Percentiles rank a stretch among this genome's conserved stretches.
Evolutionary conservation across 441 rosid species (phyloP).

Genomic region (Erodium trifolium): DNA sequence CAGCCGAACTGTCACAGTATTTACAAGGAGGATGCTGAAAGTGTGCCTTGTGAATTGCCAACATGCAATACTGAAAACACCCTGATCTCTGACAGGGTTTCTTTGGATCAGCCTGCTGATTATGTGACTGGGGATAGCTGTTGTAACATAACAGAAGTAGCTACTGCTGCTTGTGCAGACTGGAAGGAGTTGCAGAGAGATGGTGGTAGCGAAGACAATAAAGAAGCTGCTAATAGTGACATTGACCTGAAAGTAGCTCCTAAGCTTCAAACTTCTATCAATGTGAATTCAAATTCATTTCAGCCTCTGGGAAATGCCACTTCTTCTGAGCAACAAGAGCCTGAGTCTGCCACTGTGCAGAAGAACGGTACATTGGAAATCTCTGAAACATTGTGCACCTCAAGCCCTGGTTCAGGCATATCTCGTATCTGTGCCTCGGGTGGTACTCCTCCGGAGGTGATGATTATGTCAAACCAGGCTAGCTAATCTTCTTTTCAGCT

Average conservation of each 20-base stretch:
- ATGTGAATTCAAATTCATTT: constrained; percentile 10
- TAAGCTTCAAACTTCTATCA: constrained; percentile 2
- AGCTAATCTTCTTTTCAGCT: constrained; percentile 11
- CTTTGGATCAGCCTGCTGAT: too few species aligned
- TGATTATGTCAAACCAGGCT: constrained; percentile 29
- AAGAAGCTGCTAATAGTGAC: not conserved
- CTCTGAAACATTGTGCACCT: constrained; percentile 19
- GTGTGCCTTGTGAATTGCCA: too few species aligned
- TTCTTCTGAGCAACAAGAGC: constrained; percentile 11
- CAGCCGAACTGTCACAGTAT: too few species aligned
- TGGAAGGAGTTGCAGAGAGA: too few species aligned
- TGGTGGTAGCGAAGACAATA: constrained; percentile 12
- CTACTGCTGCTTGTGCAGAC: not conserved
- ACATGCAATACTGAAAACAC: too few species aligned
- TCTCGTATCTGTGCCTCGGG: too few species aligned
- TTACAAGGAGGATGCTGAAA: too few species aligned
- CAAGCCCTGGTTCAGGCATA: too few species aligned
- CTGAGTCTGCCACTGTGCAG: constrained; percentile 15
- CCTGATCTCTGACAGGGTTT: too few species aligned
- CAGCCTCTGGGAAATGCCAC: constrained; percentile 5
- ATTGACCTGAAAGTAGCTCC: not conserved
- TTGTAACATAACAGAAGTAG: not conserved
- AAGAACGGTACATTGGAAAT: not conserved
- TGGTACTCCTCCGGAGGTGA: constrained; percentile 19
- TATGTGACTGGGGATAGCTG: constrained; percentile 9